phyloP scores from a whole-genome alignment of 768 basidiomycete genomes.

The Thelephora ganbajun region DNA sequence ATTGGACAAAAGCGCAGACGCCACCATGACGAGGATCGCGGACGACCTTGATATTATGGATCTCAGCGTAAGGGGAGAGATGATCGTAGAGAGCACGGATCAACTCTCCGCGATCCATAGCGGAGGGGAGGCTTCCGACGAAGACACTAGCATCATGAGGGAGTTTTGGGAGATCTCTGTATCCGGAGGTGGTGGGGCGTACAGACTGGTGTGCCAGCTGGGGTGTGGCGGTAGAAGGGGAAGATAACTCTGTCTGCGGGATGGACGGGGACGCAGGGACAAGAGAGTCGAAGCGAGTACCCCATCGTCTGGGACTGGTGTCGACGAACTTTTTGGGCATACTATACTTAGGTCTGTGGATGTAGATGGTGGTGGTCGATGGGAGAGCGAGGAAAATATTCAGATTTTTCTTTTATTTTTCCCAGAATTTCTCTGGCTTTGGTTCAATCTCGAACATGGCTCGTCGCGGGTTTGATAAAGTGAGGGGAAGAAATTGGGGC shows the following conservation, averaged over 20 bases:
- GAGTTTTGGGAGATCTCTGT: conserved; percentile 23
- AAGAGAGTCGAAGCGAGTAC: conserved; percentile 60
- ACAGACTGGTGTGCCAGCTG: conserved; percentile 6
- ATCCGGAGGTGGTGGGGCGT: conserved; percentile 6
- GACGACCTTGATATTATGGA: conserved; percentile 58
- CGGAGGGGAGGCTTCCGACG: conserved; percentile 68
- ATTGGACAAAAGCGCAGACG: conserved; percentile 77
- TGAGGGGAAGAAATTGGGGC: neutral
- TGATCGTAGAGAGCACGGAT: conserved; percentile 46
- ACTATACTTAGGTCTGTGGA: conserved; percentile 2
- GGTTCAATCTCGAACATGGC: conserved; percentile 3
- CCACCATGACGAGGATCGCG: conserved; percentile 58
- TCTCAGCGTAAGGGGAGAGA: conserved; percentile 47
- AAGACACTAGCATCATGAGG: conserved; percentile 73
- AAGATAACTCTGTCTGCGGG: conserved; percentile 8
- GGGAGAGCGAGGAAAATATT: neutral
- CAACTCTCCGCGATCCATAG: conserved; percentile 52
- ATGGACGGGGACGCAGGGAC: conserved; percentile 32
- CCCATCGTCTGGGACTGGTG: conserved; percentile 39
- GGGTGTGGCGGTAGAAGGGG: conserved; percentile 15
- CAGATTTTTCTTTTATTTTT: neutral
- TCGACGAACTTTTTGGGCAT: conserved; percentile 32
- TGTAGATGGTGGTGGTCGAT: neutral
- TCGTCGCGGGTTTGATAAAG: no score
- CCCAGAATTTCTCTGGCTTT: neutral